phyloP scores from a whole-genome alignment of 352 stramenopile genomes.

The Pythium sp. region DNA sequence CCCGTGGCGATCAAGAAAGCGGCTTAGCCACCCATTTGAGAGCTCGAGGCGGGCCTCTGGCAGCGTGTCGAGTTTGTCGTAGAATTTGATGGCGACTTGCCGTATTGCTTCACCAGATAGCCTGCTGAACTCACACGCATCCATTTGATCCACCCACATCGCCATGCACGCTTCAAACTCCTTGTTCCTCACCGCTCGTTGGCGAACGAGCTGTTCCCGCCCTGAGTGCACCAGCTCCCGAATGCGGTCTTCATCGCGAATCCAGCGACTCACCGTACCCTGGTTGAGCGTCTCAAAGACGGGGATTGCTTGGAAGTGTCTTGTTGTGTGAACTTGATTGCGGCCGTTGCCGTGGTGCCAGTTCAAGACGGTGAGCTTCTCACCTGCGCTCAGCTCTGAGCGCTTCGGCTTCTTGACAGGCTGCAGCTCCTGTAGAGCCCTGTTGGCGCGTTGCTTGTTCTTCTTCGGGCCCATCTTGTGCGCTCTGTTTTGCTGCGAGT shows the following conservation, averaged over 20 bases:
- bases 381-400: background rate
- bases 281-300: background rate
- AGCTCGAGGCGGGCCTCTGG: background rate
- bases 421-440: background rate
- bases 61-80: background rate
- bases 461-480: background rate
- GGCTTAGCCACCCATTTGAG: background rate
- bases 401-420: background rate
- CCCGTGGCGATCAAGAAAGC: background rate
- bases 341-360: background rate
- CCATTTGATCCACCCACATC: background rate
- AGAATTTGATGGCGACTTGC: background rate
- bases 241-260: background rate
- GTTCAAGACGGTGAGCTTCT: background rate
- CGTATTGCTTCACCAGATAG: background rate
- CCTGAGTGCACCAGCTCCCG: background rate
- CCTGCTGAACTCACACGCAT: background rate
- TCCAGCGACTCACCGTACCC: background rate
- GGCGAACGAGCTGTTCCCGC: background rate
- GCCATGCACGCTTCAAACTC: background rate
- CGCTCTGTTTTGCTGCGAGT: background rate
- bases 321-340: background rate
- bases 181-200: background rate
- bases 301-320: background rate
- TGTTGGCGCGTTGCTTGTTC: background rate